Evolutionary conservation across 2,329 filamentous ascomycete species (phyloP), one percentile per base, ranked within the genome.

Genomic region (Hansfordia pulvinata): DNA sequence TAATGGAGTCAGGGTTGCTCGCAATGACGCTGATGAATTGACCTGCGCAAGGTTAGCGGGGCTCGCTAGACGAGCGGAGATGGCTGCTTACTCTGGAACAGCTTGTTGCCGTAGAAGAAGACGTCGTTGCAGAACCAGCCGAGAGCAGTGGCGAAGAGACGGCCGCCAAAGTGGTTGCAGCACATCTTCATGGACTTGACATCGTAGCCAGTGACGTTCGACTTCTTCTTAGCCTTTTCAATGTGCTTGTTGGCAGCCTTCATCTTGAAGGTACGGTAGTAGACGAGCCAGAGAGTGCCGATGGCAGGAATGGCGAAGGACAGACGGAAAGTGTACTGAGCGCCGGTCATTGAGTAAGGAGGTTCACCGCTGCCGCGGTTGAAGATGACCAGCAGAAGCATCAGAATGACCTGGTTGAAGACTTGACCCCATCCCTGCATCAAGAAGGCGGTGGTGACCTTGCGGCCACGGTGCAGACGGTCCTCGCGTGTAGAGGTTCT

Each of bases 401-500:
- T 93, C 36, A 96, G 69, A 30, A 93, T 57, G 41, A 80, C 77
- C 57, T 94, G 88, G 69, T 96, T 96, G 62, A 82, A 64, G 51
- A 93, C 82, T 54, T 96, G 88, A 38, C 88, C 88, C 88, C 88
- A 96, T 29, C 88, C 88, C 56, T 96, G 88, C 88, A 96, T 94
- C 56, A 96, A 56, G 62, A 96, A 96, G 31, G 88, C 86, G 52
- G 79, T 84, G 38, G 85, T 93, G 49, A 94, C 88, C 54, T 93
- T 93, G 47, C 88, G 82, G 37, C 88, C 88, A 56, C 88, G 84
- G 61, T 96, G 88, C 28, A 96, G 74, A 49, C 88, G 83, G 51
- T 96, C 88, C 28, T 93, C 84, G 35, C 77, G 78, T 31, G 85
- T 93, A 6, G 88, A 94, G 28, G 93, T 59, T 51, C 78, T 86